Evolutionary conservation across 208 protist genomes (phyloP).

Genomic region (Acanthamoeba royreba): DNA sequence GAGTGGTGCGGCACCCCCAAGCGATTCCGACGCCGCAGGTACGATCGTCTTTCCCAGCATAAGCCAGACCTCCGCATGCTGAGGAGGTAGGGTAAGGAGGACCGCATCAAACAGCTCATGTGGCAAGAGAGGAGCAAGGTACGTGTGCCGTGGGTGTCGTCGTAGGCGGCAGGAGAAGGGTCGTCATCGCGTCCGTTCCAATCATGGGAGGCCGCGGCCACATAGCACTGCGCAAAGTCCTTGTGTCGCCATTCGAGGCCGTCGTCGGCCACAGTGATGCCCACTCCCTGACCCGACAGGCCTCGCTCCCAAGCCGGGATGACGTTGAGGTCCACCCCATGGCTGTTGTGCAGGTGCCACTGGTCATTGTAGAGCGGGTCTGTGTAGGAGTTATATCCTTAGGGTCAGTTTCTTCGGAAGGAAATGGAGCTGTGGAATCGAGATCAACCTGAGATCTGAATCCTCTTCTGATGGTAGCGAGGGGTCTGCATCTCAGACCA

Average conservation of each 20-base stretch:
- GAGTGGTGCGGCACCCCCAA: not conserved
- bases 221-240: not conserved
- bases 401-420: not conserved
- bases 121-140: not conserved
- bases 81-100: not conserved
- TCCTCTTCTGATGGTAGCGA: not conserved
- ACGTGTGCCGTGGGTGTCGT: constrained; percentile 30
- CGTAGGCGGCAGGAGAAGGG: not conserved
- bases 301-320: not conserved
- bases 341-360: not conserved
- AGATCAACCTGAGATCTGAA: not conserved
- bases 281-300: not conserved
- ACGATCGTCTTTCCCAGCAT: not conserved
- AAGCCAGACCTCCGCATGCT: not conserved
- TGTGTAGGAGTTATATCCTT: not conserved
- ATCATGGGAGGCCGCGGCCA: not conserved
- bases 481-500: not conserved
- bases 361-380: not conserved
- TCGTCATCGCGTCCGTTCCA: not conserved
- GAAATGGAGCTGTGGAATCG: not conserved
- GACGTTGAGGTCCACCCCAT: not conserved
- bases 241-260: not conserved
- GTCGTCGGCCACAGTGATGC: not conserved
- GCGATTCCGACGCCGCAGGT: not conserved
- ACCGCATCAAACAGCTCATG: not conserved